Base-by-base conservation (phyloP, 2,329 filamentous ascomycete genomes). In the Fusarium falciforme region DNA sequence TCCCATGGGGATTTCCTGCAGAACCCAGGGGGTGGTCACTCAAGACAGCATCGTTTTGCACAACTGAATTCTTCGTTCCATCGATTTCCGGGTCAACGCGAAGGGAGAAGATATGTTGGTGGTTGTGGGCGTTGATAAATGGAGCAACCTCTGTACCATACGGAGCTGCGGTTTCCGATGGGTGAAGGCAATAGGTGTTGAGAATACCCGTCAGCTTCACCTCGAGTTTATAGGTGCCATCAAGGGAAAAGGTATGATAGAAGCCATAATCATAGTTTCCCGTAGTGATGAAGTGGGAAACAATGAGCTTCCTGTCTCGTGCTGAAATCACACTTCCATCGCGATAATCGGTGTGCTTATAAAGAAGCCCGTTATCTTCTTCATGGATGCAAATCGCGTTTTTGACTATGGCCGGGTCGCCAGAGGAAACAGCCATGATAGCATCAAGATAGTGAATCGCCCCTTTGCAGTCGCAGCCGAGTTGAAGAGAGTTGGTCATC, bases 361-460 rank as follows among this genome's bases (percentile, higher is more conserved):
- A 92, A 12, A 88, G 84, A 27, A 92, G 90, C 5, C 91, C 90
- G 40, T 85, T 83, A 66, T 85, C 83, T 67, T 84, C 82, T 70
- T 84, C 80, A 84, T 98, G 95, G 75, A 98, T 95, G 82, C 95
- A 98, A 78, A 98, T 94, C 44, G 95, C 95, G 79, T 98, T 98
- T 86, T 97, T 96, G 85, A 98, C 94, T 2, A 92, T 92, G 17
- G 91, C 91, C 20, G 93, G 87, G n/a, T 89, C 88, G 49, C 95
- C 95, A 5, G 90, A 89, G n/a, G 91, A 88, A 70, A 95, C 95
- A 59, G 95, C 93, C 82, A 98, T 97, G 35, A 93, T 90, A 8
- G 94, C 94, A 78, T 97, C 94, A 82, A 98, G 90, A 81, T 98
- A 98, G 82, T 96, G 94, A 78, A 98, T 98, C 1, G 92, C 90